These are phyloP conservation scores for Chaetomium olivaceum DNA, from an alignment of 2,329 filamentous ascomycete species.

Conservation along the genomic window DNA sequence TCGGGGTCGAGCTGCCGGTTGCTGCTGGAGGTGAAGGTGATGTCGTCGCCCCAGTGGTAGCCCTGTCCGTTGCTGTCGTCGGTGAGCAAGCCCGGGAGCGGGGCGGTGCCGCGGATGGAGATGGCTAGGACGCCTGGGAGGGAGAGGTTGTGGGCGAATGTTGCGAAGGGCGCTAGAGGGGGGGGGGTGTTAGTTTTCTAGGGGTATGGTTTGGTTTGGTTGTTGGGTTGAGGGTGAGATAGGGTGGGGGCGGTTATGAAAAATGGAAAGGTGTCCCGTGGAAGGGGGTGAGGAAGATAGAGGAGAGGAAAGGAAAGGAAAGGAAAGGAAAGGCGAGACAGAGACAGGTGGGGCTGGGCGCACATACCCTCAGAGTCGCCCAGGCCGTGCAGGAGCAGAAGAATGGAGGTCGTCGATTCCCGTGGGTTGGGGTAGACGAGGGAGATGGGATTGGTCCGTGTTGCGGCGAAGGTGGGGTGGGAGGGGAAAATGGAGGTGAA, in stretches of 20 bases:
- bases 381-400: slow-evolving; percentile 72
- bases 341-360: neutral
- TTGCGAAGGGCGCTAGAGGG: slow-evolving; percentile 65
- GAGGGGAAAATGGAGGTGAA: slow-evolving; percentile 46
- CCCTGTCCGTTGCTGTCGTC: slow-evolving; percentile 30
- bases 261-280: neutral
- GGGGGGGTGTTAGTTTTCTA: neutral
- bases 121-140: slow-evolving; percentile 78
- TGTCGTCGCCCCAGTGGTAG: slow-evolving; percentile 69
- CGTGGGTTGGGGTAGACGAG: slow-evolving; percentile 40
- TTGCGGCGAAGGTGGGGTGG: slow-evolving; percentile 41
- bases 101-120: slow-evolving; percentile 68
- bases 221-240: neutral
- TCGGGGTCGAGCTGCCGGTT: slow-evolving; percentile 60
- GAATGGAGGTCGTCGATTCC: slow-evolving; percentile 69
- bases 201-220: neutral
- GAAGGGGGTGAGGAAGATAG: neutral
- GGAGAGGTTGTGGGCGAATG: slow-evolving; percentile 66
- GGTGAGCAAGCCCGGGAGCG: slow-evolving; percentile 66
- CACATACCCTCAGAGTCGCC: slow-evolving; percentile 2
- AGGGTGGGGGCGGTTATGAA: neutral
- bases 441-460: slow-evolving; percentile 32
- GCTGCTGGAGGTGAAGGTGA: slow-evolving; percentile 48
- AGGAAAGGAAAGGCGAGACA: too few relatives aligned
- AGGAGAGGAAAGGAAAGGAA: too few relatives aligned